Conservation (phyloP, 2,329 filamentous ascomycete species). For the Aspergillus luchuensis region DNA sequence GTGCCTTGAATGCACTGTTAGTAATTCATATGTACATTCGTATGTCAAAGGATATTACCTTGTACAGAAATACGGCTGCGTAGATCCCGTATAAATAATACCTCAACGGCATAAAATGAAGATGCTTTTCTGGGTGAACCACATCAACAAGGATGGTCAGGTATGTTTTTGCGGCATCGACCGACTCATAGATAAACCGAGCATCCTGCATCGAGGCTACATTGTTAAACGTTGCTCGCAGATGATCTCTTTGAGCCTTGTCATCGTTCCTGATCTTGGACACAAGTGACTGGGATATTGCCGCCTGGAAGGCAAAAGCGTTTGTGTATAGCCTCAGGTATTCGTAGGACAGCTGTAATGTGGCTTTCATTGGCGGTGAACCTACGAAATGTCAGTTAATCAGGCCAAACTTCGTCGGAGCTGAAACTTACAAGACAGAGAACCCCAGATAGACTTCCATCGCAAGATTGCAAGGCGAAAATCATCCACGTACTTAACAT, state of each 20-base stretch:
- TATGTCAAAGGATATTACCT: conserved; percentile 42
- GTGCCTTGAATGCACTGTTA: conserved; percentile 43
- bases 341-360: conserved; percentile 69
- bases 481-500: conserved; percentile 75
- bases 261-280: conserved; percentile 41
- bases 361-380: conserved; percentile 67
- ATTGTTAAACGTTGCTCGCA: conserved; percentile 53
- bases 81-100: conserved; percentile 67
- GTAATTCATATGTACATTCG: background rate
- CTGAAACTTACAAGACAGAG: conserved; percentile 57
- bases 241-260: conserved; percentile 41
- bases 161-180: conserved; percentile 65
- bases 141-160: conserved; percentile 62
- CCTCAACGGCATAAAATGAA: conserved; percentile 65
- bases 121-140: conserved; percentile 59
- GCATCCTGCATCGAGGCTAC: conserved; percentile 64
- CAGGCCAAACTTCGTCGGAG: background rate
- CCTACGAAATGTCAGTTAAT: conserved; percentile 41
- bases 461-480: conserved; percentile 68
- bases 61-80: conserved; percentile 66
- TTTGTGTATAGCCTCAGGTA: conserved; percentile 74
- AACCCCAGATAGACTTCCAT: conserved; percentile 72
- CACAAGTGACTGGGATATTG: conserved; percentile 56
- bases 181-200: conserved; percentile 66
- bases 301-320: conserved; percentile 74